phyloP scores from a whole-genome alignment of 441 rosid genomes.

The Mallotus japonicus region DNA sequence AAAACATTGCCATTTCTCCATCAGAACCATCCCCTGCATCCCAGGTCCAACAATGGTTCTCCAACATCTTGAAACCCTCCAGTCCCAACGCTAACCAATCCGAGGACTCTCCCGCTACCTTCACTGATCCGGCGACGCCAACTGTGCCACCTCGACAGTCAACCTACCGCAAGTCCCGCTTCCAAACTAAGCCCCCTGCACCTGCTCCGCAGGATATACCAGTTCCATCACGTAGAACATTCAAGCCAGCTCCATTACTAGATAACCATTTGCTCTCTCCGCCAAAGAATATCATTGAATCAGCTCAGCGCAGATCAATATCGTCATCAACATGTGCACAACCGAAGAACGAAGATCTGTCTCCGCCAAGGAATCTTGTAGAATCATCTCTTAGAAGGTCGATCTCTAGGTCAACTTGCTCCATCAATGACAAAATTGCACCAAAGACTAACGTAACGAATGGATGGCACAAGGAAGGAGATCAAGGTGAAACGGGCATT shows the following conservation, averaged over 20 bases:
- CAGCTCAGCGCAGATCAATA: slow-evolving; percentile 41
- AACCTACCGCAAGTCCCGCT: slow-evolving; percentile 43
- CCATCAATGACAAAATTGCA: slow-evolving; percentile 31
- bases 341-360: slow-evolving; percentile 32
- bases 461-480: slow-evolving; percentile 29
- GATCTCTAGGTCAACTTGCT: slow-evolving; percentile 48
- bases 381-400: slow-evolving; percentile 49
- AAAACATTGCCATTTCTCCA: slow-evolving; percentile 27
- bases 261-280: slow-evolving; percentile 43
- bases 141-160: slow-evolving; percentile 42
- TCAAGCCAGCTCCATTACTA: slow-evolving; percentile 32
- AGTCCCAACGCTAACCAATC: slow-evolving; percentile 12
- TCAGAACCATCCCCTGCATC: slow-evolving; percentile 35
- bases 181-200: slow-evolving; percentile 33
- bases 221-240: slow-evolving; percentile 34
- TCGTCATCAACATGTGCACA: slow-evolving; percentile 34
- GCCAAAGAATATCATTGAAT: slow-evolving; percentile 39
- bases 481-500: slow-evolving; percentile 18
- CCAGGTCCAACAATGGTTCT: slow-evolving; percentile 42
- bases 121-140: slow-evolving; percentile 18
- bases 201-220: slow-evolving; percentile 29
- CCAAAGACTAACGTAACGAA: slow-evolving; percentile 17
- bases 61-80: slow-evolving; percentile 38
- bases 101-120: slow-evolving; percentile 14
- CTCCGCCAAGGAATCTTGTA: slow-evolving; percentile 49